Conservation (phyloP, 2,329 filamentous ascomycete species). For the Neocucurbitaria cava region DNA sequence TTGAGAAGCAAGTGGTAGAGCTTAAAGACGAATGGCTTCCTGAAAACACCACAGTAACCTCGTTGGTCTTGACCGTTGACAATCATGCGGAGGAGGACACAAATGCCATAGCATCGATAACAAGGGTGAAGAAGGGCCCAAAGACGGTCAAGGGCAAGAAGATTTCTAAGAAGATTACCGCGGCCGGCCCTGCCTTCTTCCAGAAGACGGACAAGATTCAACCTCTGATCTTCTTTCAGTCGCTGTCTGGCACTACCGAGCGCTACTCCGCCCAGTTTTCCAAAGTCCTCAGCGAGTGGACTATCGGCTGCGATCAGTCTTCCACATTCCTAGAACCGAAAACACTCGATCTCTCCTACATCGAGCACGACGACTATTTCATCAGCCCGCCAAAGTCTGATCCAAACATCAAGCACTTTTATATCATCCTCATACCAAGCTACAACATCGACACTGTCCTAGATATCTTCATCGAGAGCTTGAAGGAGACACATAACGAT, state of each 20-base stretch:
- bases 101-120: slow-evolving; percentile 20
- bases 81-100: slow-evolving; percentile 39
- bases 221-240: slow-evolving; percentile 86
- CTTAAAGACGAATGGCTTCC: slow-evolving; percentile 46
- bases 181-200: slow-evolving; percentile 30
- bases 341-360: slow-evolving; percentile 78
- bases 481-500: slow-evolving; percentile 93
- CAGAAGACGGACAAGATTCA: slow-evolving; percentile 62
- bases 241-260: slow-evolving; percentile 83
- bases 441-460: slow-evolving; percentile 96
- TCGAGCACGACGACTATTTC: slow-evolving; percentile 95
- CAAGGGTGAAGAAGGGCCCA: slow-evolving; percentile 40
- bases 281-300: slow-evolving; percentile 60
- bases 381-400: slow-evolving; percentile 72
- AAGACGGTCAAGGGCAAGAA: slow-evolving; percentile 50
- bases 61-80: slow-evolving; percentile 31
- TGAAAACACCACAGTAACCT: slow-evolving; percentile 36
- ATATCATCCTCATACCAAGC: slow-evolving; percentile 83
- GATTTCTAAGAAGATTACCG: slow-evolving; percentile 23
- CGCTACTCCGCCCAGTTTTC: slow-evolving; percentile 71
- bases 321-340: slow-evolving; percentile 63
- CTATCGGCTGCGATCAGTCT: slow-evolving; percentile 42
- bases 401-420: slow-evolving; percentile 70
- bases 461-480: slow-evolving; percentile 83
- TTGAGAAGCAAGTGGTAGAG: slow-evolving; percentile 40